Percentiles rank a stretch among this genome's conserved stretches.
Evolutionary conservation across 257 asterid species (phyloP).

Genomic region (Nicotiana knightiana): DNA sequence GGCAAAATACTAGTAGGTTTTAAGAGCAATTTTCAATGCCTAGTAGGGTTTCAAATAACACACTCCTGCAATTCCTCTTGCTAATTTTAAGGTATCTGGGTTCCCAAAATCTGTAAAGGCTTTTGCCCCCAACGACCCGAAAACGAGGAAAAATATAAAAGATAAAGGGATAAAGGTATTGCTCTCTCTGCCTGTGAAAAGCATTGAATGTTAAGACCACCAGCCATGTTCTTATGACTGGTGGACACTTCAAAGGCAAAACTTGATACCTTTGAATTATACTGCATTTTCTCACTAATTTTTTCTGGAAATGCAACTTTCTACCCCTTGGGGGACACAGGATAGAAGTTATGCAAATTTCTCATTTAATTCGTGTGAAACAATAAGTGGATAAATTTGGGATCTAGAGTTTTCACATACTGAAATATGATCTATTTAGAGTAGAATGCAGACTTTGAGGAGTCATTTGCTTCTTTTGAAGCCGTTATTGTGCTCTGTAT

Average conservation of each 20-base stretch:
- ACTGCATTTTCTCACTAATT: not conserved
- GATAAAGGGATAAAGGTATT: not conserved
- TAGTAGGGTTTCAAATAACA: not conserved
- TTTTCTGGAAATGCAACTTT: not conserved
- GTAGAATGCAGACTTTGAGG: not conserved
- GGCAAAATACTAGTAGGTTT: not conserved
- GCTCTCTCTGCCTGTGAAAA: not conserved
- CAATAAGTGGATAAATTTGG: not conserved
- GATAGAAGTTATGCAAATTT: not conserved
- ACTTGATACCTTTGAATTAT: not conserved
- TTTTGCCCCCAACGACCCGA: not conserved
- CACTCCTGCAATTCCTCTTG: not conserved
- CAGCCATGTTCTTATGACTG: not conserved
- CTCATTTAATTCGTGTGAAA: not conserved
- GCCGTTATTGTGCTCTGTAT: not conserved
- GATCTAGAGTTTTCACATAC: not conserved
- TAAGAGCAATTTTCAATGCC: not conserved
- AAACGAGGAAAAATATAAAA: not conserved
- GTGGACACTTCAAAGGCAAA: not conserved
- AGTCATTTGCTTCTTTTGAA: not conserved
- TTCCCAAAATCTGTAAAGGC: not conserved
- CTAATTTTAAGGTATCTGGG: not conserved
- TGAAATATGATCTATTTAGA: not conserved
- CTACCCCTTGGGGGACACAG: not conserved
- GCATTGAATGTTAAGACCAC: too few relatives aligned